Evolutionary conservation across 1,284 basidiomycete genomes (phyloP).

Genomic region (Rhodotorula sp.): DNA sequence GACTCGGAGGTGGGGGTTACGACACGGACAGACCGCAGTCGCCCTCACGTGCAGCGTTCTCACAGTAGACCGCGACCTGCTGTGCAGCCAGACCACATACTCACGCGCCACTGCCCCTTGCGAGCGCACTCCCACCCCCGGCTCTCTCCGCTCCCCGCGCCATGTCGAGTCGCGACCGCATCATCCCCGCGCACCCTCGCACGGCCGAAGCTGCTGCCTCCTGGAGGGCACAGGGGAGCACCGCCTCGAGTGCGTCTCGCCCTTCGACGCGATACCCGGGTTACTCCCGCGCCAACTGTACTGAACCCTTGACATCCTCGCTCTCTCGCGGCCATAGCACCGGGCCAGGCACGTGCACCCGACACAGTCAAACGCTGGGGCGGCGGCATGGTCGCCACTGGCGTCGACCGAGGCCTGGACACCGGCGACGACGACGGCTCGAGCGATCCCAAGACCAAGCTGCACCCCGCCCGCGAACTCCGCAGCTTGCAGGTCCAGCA

Average conservation of each 20-base stretch:
- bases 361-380: slow-evolving; percentile 9
- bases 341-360: not conserved
- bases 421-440: not conserved
- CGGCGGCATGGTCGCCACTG: not conserved
- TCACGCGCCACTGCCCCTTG: not conserved
- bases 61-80: too few relatives aligned
- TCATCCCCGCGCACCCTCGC: not conserved
- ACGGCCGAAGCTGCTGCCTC: not conserved
- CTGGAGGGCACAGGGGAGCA: not conserved
- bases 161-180: not conserved
- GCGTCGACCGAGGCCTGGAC: too few relatives aligned
- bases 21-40: too few relatives aligned
- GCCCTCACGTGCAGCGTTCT: too few relatives aligned
- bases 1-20: not conserved
- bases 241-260: not conserved
- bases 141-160: not conserved
- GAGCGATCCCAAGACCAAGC: not conserved
- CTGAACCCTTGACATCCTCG: not conserved
- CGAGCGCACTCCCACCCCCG: not conserved
- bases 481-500: not conserved
- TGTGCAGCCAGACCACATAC: too few relatives aligned
- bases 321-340: not conserved
- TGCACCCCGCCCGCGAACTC: not conserved
- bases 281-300: not conserved
- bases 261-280: not conserved